phyloP scores from a whole-genome alignment of 1,284 basidiomycete species.

The Pisolithus thermaeus region DNA sequence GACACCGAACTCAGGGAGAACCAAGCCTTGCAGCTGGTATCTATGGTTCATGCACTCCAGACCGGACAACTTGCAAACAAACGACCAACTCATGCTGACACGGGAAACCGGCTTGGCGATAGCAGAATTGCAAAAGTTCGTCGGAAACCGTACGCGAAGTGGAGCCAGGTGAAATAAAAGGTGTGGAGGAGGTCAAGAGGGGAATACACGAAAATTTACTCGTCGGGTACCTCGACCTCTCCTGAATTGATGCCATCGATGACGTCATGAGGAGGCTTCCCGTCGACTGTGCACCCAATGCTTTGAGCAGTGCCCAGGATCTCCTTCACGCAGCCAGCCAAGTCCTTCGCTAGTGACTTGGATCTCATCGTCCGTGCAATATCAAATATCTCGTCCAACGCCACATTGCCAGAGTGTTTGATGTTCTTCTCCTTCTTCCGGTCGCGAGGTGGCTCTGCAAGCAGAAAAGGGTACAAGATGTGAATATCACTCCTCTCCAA shows the following conservation, averaged over 20 bases:
- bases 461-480: neutral
- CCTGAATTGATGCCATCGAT: slow-evolving; percentile 96
- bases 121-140: no score
- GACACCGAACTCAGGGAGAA: no score
- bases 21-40: no score
- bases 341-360: slow-evolving; percentile 93
- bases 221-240: slow-evolving; percentile 91
- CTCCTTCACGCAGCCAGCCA: slow-evolving; percentile 91
- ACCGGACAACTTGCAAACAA: no score
- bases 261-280: slow-evolving; percentile 89
- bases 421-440: slow-evolving; percentile 99
- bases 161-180: neutral
- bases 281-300: slow-evolving; percentile 96
- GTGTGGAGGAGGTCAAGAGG: slow-evolving; percentile 12
- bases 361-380: slow-evolving; percentile 95
- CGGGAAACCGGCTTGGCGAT: no score
- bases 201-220: slow-evolving; percentile 52
- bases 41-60: no score
- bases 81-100: no score
- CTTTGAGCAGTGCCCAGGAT: slow-evolving; percentile 92
- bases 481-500: neutral
- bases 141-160: neutral
- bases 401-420: slow-evolving; percentile 94
- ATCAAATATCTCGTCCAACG: slow-evolving; percentile 92
- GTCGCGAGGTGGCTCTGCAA: slow-evolving; percentile 92